phyloP scores from a whole-genome alignment of 2,329 filamentous ascomycete species.

The Trichoderma lentiforme region DNA sequence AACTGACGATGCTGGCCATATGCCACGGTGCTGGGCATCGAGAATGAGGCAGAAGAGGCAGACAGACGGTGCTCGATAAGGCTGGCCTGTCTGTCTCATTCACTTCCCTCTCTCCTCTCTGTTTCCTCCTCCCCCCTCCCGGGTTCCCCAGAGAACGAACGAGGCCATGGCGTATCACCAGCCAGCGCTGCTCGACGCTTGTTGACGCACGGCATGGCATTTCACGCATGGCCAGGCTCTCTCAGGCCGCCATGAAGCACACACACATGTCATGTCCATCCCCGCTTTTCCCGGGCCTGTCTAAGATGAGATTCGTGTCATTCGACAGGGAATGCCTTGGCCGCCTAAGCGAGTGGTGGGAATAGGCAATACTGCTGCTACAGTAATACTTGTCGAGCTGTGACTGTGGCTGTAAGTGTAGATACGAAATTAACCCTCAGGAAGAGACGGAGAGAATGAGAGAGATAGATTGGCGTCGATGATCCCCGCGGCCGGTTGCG shows the following conservation, averaged over 20 bases:
- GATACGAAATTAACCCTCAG: background rate
- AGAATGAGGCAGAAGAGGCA: background rate
- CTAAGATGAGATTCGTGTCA: background rate
- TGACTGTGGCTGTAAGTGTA: background rate
- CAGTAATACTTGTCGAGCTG: background rate
- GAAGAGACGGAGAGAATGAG: background rate
- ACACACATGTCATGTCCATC: background rate
- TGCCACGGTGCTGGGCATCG: background rate
- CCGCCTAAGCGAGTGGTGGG: background rate
- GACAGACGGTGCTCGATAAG: background rate
- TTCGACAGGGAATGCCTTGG: conserved; percentile 6
- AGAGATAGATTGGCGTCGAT: background rate
- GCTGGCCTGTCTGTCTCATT: background rate
- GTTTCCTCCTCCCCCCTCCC: background rate
- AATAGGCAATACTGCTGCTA: background rate
- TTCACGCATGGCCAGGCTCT: background rate
- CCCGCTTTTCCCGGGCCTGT: conserved; percentile 3
- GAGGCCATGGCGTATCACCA: background rate
- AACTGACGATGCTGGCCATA: background rate
- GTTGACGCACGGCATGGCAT: conserved; percentile 3
- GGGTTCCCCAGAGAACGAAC: conserved; percentile 4
- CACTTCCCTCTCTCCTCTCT: background rate
- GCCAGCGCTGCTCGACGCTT: background rate
- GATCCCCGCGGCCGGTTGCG: background rate
- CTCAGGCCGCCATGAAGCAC: conserved; percentile 2